phyloP scores from a whole-genome alignment of 2,329 filamentous ascomycete genomes.

The Pseudophaeomoniella oleicola region DNA sequence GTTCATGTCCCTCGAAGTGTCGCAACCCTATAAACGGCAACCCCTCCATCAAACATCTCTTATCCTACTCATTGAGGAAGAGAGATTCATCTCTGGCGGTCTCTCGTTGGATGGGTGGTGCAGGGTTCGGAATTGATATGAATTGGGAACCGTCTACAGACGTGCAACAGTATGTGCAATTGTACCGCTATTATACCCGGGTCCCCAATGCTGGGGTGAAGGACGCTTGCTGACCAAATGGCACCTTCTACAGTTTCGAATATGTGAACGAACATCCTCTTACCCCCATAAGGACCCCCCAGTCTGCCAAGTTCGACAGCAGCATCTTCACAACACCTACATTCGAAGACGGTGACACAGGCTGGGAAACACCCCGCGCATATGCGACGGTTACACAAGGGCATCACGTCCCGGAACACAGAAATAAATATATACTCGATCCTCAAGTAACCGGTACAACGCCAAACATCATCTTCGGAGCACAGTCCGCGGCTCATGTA shows the following conservation, averaged over 20 bases:
- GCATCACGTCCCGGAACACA: not conserved
- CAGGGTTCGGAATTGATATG: constrained; percentile 1
- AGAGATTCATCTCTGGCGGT: no score
- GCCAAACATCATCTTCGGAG: not conserved
- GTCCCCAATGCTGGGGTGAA: not conserved
- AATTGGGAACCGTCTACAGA: not conserved
- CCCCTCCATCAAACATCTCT: no score
- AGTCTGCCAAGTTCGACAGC: not conserved
- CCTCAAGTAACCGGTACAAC: not conserved
- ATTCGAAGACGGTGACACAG: not conserved
- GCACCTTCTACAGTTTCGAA: not conserved
- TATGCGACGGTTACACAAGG: not conserved
- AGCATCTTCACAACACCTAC: not conserved
- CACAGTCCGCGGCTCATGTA: constrained; percentile 1
- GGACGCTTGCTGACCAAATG: not conserved
- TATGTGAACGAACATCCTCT: not conserved
- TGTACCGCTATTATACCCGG: not conserved
- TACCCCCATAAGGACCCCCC: not conserved
- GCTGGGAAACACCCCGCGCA: not conserved
- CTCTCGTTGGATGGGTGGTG: no score
- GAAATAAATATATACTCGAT: not conserved
- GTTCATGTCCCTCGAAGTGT: no score
- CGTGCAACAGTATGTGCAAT: not conserved
- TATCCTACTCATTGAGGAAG: no score
- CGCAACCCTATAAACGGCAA: no score